Evolutionary conservation across 768 basidiomycete genomes (phyloP), one percentile per base, ranked within the genome.

Genomic region (Jaapia argillacea): DNA sequence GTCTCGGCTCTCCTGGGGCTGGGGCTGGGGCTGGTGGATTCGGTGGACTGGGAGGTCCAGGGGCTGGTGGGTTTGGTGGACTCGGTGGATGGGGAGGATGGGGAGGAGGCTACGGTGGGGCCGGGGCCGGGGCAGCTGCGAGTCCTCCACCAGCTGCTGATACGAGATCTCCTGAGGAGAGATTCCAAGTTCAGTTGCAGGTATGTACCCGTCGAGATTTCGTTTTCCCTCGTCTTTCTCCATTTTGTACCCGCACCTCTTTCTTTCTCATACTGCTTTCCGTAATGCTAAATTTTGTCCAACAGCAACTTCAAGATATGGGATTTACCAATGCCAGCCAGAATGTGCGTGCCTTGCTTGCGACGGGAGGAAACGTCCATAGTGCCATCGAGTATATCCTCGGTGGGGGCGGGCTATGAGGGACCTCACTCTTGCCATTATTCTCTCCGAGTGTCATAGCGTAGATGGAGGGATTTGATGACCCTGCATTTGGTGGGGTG

Each of bases 331-430:
- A 94, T 45, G 90, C 90, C 5, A 60, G 75, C 33, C 87, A 91
- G 71, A 98, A 97, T 58, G 71, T 98, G 5, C 73, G 92, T 3
- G 92, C 94, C 4, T 67, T 98, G 35, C 71, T 90, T 6, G 90
- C 88, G 40, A 92, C 91, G 0, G 90, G 79, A n/a, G 92, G 93
- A 7, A 92, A 91, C 53, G 88, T 96, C 14, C 78, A 96, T 57
- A 73, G 79, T 18, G 92, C 92, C 37, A 85, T 97, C 52, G 92
- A 96, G 63, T 90, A 94, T 56, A 92, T 97, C 51, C 71, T 97
- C 45, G 61, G 69, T 33, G 90, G 88, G 0, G 85, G 87, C 4
- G 88, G 87, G 26, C 33, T 85, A 54, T 83, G 56, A 51, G 37
- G n/a, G n/a, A n/a, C n/a, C n/a, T n/a, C n/a, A n/a, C n/a, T n/a